These are phyloP conservation scores for Camellia japonica DNA, from an alignment of 148 eudicot species.

Conservation along the genomic window DNA sequence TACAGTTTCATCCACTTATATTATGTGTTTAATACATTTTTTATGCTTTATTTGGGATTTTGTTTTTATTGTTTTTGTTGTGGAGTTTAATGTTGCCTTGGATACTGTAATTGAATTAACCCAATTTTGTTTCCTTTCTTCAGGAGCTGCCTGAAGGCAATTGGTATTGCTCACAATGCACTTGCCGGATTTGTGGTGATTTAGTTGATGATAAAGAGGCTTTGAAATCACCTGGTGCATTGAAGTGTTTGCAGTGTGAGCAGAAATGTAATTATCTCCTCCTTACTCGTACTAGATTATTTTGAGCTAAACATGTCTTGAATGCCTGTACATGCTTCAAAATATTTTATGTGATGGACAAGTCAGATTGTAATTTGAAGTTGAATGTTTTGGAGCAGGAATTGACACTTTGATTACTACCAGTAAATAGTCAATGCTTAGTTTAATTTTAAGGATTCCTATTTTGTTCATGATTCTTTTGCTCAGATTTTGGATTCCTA, in stretches of 20 bases:
- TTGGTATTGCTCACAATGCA: conserved; percentile 86
- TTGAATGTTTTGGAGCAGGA: background rate
- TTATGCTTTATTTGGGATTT: background rate
- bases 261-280: conserved; percentile 59
- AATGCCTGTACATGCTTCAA: background rate
- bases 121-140: conserved; percentile 24
- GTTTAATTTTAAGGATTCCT: background rate
- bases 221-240: conserved; percentile 30
- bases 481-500: background rate
- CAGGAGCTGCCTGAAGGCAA: conserved; percentile 94
- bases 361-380: background rate
- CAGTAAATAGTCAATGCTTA: background rate
- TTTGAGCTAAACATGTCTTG: background rate
- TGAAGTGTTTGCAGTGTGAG: conserved; percentile 80
- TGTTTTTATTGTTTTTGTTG: background rate
- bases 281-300: conserved; percentile 5
- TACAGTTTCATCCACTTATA: background rate
- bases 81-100: background rate
- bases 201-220: conserved; percentile 47
- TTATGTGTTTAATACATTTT: background rate
- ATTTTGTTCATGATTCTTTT: conserved; percentile 9
- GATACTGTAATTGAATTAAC: background rate
- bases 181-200: conserved; percentile 73
- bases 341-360: background rate
- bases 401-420: background rate